These are phyloP conservation scores for Pseudogymnoascus sp. DNA, from an alignment of 2,329 filamentous ascomycete species.

Conservation along the genomic window DNA sequence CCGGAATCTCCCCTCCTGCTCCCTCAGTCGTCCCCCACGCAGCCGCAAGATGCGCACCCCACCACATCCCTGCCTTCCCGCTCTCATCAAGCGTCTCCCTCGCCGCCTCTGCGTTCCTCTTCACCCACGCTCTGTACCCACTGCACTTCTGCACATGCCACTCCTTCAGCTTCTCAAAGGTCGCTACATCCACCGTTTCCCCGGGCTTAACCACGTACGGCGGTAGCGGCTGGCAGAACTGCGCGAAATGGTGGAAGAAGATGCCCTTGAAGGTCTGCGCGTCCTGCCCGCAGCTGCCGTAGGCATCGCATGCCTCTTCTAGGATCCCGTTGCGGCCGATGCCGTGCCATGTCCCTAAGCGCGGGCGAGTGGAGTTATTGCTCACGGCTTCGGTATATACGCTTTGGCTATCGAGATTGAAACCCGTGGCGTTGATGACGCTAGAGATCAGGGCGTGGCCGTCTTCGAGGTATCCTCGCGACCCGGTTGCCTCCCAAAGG, in stretches of 20 bases:
- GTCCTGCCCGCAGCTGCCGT: slow-evolving; percentile 70
- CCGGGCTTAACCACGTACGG: slow-evolving; percentile 20
- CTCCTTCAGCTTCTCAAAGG: slow-evolving; percentile 16
- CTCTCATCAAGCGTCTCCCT: slow-evolving; percentile 56
- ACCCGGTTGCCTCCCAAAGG: slow-evolving; percentile 71
- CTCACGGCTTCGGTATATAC: slow-evolving; percentile 29
- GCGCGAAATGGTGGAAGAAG: slow-evolving; percentile 79
- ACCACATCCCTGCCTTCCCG: slow-evolving; percentile 82
- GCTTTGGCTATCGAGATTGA: slow-evolving; percentile 41
- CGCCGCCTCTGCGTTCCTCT: slow-evolving; percentile 68
- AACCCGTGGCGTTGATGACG: slow-evolving; percentile 74
- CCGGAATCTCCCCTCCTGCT: slow-evolving; percentile 31
- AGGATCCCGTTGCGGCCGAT: slow-evolving; percentile 75
- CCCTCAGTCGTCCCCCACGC: slow-evolving; percentile 24
- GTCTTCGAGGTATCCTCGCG: slow-evolving; percentile 62
- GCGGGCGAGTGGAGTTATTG: neutral
- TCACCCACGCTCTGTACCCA: slow-evolving; percentile 65
- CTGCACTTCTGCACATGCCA: slow-evolving; percentile 55
- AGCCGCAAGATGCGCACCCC: slow-evolving; percentile 48
- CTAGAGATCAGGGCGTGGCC: slow-evolving; percentile 69
- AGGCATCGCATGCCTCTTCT: slow-evolving; percentile 75
- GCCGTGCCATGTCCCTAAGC: slow-evolving; percentile 52
- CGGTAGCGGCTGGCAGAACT: slow-evolving; percentile 65
- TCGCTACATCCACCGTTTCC: slow-evolving; percentile 22
- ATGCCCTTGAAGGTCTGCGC: slow-evolving; percentile 90